These are phyloP conservation scores for Taiozyma sp. DNA, from an alignment of 1,139 yeast species.

Conservation along the genomic window DNA sequence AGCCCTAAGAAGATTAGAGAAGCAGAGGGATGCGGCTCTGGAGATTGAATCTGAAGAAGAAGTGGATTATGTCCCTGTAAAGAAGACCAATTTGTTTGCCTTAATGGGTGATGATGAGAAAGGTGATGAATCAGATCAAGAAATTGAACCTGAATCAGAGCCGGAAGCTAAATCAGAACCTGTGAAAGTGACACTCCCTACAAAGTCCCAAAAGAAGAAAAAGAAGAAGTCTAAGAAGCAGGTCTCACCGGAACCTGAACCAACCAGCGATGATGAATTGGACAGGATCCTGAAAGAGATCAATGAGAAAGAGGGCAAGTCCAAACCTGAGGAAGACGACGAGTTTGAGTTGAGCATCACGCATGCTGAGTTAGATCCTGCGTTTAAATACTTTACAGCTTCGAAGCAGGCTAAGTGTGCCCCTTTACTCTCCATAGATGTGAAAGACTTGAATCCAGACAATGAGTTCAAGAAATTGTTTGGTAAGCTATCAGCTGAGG, in stretches of 20 bases:
- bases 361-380: slow-evolving; percentile 32
- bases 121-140: slow-evolving; percentile 9
- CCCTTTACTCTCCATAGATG: slow-evolving; percentile 37
- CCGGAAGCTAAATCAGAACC: slow-evolving; percentile 6
- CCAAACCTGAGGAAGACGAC: slow-evolving; percentile 29
- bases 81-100: slow-evolving; percentile 21
- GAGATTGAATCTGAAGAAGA: slow-evolving; percentile 31
- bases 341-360: slow-evolving; percentile 29
- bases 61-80: slow-evolving; percentile 23
- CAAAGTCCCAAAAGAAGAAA: slow-evolving; percentile 21
- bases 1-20: slow-evolving; percentile 51
- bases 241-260: slow-evolving; percentile 13
- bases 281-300: slow-evolving; percentile 30
- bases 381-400: slow-evolving; percentile 43
- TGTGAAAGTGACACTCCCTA: slow-evolving; percentile 8
- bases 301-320: slow-evolving; percentile 17
- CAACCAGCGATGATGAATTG: slow-evolving; percentile 28
- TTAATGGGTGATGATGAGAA: slow-evolving; percentile 20
- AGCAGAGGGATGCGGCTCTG: slow-evolving; percentile 35
- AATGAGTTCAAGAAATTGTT: slow-evolving; percentile 69
- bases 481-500: slow-evolving; percentile 67
- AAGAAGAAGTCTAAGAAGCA: slow-evolving; percentile 19
- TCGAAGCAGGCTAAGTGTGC: slow-evolving; percentile 31
- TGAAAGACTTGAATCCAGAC: slow-evolving; percentile 71
- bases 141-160: slow-evolving; percentile 7